Conservation (phyloP, 192 early-diverging fungal species). For the Chytriomyces sp. region DNA sequence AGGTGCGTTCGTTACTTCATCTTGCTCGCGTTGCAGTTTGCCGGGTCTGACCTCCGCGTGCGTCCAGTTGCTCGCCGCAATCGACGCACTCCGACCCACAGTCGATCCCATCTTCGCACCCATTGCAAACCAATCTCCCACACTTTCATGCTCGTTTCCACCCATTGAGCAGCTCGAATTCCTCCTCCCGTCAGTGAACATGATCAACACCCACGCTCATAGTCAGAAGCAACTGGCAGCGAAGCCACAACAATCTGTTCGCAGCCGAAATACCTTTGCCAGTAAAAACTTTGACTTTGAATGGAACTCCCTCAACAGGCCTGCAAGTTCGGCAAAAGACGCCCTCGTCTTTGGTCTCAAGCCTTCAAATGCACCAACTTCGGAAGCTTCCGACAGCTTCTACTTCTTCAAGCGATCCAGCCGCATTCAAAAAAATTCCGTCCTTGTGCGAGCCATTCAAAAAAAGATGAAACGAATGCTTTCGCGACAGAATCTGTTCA, state of each 20-base stretch:
- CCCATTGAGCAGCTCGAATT: not conserved
- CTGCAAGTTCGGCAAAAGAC: no score
- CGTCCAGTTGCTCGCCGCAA: not conserved
- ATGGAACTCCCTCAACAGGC: no score
- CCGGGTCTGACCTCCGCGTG: not conserved
- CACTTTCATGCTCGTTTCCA: not conserved
- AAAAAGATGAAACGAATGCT: conserved; percentile 8
- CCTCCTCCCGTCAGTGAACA: not conserved
- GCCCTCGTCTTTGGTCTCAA: not conserved
- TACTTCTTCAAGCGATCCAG: not conserved
- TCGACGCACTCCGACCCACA: not conserved
- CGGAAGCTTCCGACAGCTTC: not conserved
- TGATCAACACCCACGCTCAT: no score
- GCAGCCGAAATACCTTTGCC: no score
- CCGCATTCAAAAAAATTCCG: not conserved
- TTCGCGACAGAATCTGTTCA: not conserved
- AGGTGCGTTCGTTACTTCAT: not conserved
- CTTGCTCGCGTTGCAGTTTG: not conserved
- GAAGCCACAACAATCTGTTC: no score
- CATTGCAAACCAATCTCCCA: not conserved
- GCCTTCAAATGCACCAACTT: not conserved
- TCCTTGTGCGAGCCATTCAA: not conserved
- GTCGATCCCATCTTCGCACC: not conserved
- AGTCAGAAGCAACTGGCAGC: no score
- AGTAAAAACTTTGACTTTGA: no score